Conservation (phyloP, 2,329 filamentous ascomycete genomes). For the Aspergillus piperis region DNA sequence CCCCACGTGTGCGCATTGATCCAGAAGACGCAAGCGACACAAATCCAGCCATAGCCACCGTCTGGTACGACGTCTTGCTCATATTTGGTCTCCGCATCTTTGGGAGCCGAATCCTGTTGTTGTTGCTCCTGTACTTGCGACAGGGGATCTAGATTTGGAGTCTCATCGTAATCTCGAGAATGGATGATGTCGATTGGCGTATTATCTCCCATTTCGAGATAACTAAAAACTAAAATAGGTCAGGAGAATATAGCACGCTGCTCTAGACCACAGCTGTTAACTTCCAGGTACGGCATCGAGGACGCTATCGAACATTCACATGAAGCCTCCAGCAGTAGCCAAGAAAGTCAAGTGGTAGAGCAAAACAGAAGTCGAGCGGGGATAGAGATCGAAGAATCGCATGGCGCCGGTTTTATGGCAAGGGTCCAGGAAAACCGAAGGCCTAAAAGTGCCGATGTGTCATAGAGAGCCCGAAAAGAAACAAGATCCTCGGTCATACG, state of each 20-base stretch:
- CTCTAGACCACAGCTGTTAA: background rate
- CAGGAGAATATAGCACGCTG: background rate
- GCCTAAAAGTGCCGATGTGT: slow-evolving; percentile 11
- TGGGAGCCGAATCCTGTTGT: slow-evolving; percentile 12
- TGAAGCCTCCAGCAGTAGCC: background rate
- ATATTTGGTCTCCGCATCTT: slow-evolving; percentile 32
- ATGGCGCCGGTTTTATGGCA: background rate
- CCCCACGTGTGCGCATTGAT: slow-evolving; percentile 76
- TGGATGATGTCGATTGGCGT: slow-evolving; percentile 33
- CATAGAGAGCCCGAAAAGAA: slow-evolving; percentile 9
- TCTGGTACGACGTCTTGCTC: slow-evolving; percentile 47
- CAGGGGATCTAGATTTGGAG: background rate
- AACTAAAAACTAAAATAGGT: background rate
- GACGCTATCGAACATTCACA: background rate
- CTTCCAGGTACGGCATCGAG: background rate
- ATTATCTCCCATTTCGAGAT: slow-evolving; percentile 35
- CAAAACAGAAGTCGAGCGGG: background rate
- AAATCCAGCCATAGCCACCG: slow-evolving; percentile 65
- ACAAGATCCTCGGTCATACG: slow-evolving; percentile 7
- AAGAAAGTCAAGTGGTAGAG: background rate
- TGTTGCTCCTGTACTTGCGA: slow-evolving; percentile 5
- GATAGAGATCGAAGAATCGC: background rate
- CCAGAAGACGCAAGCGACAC: slow-evolving; percentile 55
- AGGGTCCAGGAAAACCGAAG: background rate
- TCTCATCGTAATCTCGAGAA: slow-evolving; percentile 20